Percentiles rank a stretch among this genome's conserved stretches.
Conservation (phyloP, 345 rosid genomes). For the Nephelium lappaceum region DNA sequence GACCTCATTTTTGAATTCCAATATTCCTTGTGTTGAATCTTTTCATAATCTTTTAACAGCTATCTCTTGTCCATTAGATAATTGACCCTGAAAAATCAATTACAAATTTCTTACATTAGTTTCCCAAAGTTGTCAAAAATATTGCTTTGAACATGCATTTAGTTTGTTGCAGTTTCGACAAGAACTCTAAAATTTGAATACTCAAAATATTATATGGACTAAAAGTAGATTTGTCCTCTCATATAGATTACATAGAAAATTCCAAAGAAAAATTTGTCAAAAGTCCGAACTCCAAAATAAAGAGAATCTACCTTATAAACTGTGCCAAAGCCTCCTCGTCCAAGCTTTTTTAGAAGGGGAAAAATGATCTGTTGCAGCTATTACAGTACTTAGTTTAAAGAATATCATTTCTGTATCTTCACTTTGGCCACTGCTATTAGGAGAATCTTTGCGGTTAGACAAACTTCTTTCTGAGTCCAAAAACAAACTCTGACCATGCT, state of each 20-base stretch:
- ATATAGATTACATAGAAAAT: too few relatives aligned
- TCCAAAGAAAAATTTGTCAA: too few relatives aligned
- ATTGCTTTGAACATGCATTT: too few relatives aligned
- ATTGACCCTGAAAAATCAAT: constrained; percentile 1
- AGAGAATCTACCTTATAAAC: constrained; percentile 28
- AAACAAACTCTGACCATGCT: neutral
- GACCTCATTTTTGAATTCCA: constrained; percentile 10
- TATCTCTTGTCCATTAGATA: neutral
- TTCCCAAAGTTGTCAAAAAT: too few relatives aligned
- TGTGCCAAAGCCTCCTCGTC: constrained; percentile 30
- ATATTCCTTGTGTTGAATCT: neutral
- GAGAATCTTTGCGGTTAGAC: neutral
- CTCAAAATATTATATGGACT: too few relatives aligned
- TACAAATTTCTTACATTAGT: too few relatives aligned
- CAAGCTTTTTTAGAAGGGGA: constrained; percentile 25
- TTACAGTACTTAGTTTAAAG: constrained; percentile 7
- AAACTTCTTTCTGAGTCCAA: neutral
- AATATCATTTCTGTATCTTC: constrained; percentile 15
- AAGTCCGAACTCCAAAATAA: neutral
- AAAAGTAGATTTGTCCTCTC: too few relatives aligned
- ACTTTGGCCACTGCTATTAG: neutral
- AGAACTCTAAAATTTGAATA: too few relatives aligned
- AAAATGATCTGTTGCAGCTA: constrained; percentile 28
- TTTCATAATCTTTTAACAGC: neutral
- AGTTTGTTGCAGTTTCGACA: too few relatives aligned